Evolutionary conservation across 2,329 filamentous ascomycete species (phyloP).

Genomic region (Trichothecium sympodiale): DNA sequence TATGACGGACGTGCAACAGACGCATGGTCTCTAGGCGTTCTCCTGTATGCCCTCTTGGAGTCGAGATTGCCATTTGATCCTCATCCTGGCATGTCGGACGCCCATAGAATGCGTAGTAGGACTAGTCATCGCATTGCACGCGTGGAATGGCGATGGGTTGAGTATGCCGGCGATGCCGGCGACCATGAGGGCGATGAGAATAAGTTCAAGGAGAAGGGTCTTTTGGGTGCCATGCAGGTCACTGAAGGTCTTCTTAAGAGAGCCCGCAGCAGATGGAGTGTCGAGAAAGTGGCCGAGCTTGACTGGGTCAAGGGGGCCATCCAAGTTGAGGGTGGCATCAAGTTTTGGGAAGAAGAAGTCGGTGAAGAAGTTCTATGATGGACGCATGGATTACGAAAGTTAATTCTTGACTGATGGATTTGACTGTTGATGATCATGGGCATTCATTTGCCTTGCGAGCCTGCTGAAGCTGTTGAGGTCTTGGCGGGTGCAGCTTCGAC

Average conservation of each 20-base stretch:
- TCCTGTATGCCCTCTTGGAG: constrained; percentile 89
- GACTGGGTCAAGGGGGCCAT: constrained; percentile 73
- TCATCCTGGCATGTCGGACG: constrained; percentile 67
- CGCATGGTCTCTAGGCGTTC: constrained; percentile 88
- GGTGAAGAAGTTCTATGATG: constrained; percentile 36
- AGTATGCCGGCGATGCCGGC: constrained; percentile 72
- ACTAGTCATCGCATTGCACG: constrained; percentile 91
- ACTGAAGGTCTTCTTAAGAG: constrained; percentile 80
- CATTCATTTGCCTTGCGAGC: no score
- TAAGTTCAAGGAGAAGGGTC: constrained; percentile 51
- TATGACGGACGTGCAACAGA: constrained; percentile 91
- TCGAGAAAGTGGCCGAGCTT: constrained; percentile 60
- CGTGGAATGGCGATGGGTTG: constrained; percentile 91
- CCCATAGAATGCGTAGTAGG: constrained; percentile 63
- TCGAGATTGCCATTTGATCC: constrained; percentile 90
- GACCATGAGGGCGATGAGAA: constrained; percentile 63
- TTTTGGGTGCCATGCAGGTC: constrained; percentile 66
- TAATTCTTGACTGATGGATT: no score
- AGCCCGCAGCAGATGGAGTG: constrained; percentile 63
- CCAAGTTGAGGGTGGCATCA: constrained; percentile 49
- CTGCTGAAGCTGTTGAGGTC: no score
- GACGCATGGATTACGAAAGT: no score
- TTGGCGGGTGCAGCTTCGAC: no score
- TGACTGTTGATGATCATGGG: no score
- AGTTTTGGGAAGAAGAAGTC: constrained; percentile 48